Percentiles rank a stretch among this genome's conserved stretches.
These are phyloP conservation scores for Ophiostoma australiae DNA, from an alignment of 2,329 filamentous ascomycete species.

Conservation along the genomic window DNA sequence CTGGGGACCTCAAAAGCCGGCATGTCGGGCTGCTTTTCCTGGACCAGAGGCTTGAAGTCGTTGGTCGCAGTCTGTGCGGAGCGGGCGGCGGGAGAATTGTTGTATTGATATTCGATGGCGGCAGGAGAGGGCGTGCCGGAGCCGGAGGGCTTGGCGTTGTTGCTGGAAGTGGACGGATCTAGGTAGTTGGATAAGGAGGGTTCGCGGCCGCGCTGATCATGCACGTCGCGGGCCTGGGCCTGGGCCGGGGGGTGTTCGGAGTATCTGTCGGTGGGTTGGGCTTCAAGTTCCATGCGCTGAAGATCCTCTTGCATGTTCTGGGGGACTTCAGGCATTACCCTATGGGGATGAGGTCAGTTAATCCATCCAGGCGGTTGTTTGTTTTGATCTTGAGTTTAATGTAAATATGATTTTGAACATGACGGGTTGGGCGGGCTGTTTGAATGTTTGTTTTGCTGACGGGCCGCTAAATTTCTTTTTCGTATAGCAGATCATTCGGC, in stretches of 20 bases:
- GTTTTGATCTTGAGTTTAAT: not conserved
- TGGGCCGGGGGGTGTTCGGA: not conserved
- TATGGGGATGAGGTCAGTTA: slow-evolving; percentile 43
- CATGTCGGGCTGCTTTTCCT: slow-evolving; percentile 38
- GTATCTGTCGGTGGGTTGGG: slow-evolving; percentile 34
- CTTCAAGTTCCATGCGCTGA: slow-evolving; percentile 82
- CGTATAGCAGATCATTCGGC: slow-evolving; percentile 15
- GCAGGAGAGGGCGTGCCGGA: slow-evolving; percentile 26
- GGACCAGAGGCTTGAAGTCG: slow-evolving; percentile 41
- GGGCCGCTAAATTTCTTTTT: not conserved
- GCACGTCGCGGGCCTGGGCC: not conserved
- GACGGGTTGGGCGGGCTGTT: not conserved
- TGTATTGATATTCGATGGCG: slow-evolving; percentile 10
- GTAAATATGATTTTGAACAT: too few relatives aligned
- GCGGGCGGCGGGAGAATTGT: not conserved
- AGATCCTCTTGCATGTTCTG: slow-evolving; percentile 95
- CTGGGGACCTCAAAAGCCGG: slow-evolving; percentile 57
- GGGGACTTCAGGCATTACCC: slow-evolving; percentile 91
- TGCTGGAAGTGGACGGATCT: slow-evolving; percentile 26
- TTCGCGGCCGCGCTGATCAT: slow-evolving; percentile 41
- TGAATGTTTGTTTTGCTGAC: not conserved
- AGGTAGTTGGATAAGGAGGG: slow-evolving; percentile 41
- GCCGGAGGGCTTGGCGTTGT: slow-evolving; percentile 27
- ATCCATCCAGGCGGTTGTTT: slow-evolving; percentile 29
- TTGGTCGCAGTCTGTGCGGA: slow-evolving; percentile 18